phyloP scores from a whole-genome alignment of 805 yeast species.

The Lachancea mirantina region DNA sequence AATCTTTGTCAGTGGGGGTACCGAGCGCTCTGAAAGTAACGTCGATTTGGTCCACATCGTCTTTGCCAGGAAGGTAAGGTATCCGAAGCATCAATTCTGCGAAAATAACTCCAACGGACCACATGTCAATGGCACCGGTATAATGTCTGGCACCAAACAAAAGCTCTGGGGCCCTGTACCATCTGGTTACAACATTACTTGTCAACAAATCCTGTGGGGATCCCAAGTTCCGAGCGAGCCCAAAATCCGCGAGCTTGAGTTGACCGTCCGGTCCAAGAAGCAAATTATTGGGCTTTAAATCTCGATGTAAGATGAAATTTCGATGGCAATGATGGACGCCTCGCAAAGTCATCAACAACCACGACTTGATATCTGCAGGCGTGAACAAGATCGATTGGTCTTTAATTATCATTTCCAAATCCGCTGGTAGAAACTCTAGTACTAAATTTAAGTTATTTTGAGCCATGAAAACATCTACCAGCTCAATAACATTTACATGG shows the following conservation, averaged over 20 bases:
- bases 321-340: slow-evolving; percentile 96
- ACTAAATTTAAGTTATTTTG: slow-evolving; percentile 67
- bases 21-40: slow-evolving; percentile 95
- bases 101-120: slow-evolving; percentile 96
- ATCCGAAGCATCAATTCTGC: slow-evolving; percentile 94
- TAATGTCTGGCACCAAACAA: slow-evolving; percentile 84
- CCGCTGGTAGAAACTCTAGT: slow-evolving; percentile 88
- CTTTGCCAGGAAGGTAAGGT: slow-evolving; percentile 90
- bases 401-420: slow-evolving; percentile 81
- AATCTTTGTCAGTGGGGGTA: slow-evolving; percentile 83
- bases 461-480: slow-evolving; percentile 77
- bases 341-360: slow-evolving; percentile 90
- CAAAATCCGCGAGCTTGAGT: slow-evolving; percentile 94
- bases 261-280: slow-evolving; percentile 81
- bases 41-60: slow-evolving; percentile 82
- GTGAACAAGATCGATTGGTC: slow-evolving; percentile 70
- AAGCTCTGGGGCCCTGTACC: slow-evolving; percentile 97
- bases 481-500: slow-evolving; percentile 76
- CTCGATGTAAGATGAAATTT: slow-evolving; percentile 83
- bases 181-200: slow-evolving; percentile 91
- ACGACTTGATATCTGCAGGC: slow-evolving; percentile 82
- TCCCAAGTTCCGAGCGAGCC: slow-evolving; percentile 81
- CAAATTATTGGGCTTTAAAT: slow-evolving; percentile 87
- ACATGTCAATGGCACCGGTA: slow-evolving; percentile 81
- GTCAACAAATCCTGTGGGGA: slow-evolving; percentile 72